Percentiles rank a stretch among this genome's conserved stretches.
These are phyloP conservation scores for Amoebophrya sp. DNA, from an alignment of 169 alveolate genomes.

Conservation along the genomic window DNA sequence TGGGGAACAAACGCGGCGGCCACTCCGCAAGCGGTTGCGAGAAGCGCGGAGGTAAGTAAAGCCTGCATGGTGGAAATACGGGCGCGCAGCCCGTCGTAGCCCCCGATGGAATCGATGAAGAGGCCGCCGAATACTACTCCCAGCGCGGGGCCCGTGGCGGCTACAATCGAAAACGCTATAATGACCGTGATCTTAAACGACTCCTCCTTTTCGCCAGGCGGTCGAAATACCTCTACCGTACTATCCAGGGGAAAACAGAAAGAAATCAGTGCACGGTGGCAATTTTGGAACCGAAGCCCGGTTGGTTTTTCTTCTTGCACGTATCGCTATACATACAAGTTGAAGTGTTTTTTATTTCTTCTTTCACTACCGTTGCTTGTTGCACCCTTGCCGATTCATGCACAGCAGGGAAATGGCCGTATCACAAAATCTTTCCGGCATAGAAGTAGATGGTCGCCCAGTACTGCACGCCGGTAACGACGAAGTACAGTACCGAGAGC, in stretches of 20 bases:
- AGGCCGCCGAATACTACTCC: background rate
- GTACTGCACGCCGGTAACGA: conserved; percentile 24
- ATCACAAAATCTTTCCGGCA: too few relatives aligned
- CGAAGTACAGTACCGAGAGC: background rate
- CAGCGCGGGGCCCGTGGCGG: background rate
- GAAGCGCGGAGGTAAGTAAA: background rate
- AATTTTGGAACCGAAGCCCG: too few relatives aligned
- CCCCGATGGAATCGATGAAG: background rate
- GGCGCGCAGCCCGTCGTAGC: background rate
- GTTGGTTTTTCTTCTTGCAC: too few relatives aligned
- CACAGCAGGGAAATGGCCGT: too few relatives aligned
- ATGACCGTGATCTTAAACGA: background rate
- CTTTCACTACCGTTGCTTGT: too few relatives aligned
- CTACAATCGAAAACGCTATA: background rate
- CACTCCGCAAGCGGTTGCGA: background rate
- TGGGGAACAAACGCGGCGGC: background rate
- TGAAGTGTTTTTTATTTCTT: too few relatives aligned
- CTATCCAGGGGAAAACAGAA: too few relatives aligned
- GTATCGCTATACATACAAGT: too few relatives aligned
- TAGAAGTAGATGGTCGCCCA: conserved; percentile 10
- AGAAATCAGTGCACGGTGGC: too few relatives aligned
- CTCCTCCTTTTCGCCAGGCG: too few relatives aligned
- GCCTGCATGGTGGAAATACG: background rate
- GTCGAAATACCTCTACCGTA: too few relatives aligned
- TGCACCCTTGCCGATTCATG: too few relatives aligned